phyloP scores from a whole-genome alignment of 305 asterid genomes.

The Solanum hybrid region DNA sequence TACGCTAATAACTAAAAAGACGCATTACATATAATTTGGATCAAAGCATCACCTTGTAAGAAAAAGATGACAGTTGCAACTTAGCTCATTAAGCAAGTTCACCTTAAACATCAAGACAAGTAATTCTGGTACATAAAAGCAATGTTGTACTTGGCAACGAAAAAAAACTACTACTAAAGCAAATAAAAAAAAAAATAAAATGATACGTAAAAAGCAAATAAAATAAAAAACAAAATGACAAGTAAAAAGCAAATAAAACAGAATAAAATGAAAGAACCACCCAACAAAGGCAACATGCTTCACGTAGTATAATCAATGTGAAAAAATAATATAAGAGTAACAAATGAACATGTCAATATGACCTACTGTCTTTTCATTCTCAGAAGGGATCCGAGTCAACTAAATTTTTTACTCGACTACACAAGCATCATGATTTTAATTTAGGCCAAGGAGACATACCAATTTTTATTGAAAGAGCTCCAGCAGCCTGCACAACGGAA shows the following conservation, averaged over 20 bases:
- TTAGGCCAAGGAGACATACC: constrained; percentile 37
- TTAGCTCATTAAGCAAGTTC: not conserved
- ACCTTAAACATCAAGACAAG: not conserved
- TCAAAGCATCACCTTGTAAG: not conserved
- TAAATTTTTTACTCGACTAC: not conserved
- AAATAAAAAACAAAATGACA: not conserved
- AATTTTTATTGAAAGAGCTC: constrained; percentile 87
- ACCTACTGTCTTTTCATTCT: not conserved
- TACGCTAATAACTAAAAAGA: not conserved
- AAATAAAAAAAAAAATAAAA: not conserved
- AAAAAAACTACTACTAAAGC: not conserved
- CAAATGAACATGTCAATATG: not conserved
- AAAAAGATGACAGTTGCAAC: not conserved
- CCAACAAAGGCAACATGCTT: not conserved
- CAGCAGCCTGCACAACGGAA: constrained; percentile 78
- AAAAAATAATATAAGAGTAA: not conserved
- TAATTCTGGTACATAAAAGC: not conserved
- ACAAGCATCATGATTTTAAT: not conserved
- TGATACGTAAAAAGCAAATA: not conserved
- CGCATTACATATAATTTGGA: not conserved
- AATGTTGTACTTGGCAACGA: not conserved
- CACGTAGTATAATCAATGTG: not conserved
- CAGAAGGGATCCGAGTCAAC: not conserved
- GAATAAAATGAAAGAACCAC: not conserved
- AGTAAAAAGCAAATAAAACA: not conserved